Base-by-base conservation (phyloP, 1,284 basidiomycete species). In the Clitocybe nebularis region DNA sequence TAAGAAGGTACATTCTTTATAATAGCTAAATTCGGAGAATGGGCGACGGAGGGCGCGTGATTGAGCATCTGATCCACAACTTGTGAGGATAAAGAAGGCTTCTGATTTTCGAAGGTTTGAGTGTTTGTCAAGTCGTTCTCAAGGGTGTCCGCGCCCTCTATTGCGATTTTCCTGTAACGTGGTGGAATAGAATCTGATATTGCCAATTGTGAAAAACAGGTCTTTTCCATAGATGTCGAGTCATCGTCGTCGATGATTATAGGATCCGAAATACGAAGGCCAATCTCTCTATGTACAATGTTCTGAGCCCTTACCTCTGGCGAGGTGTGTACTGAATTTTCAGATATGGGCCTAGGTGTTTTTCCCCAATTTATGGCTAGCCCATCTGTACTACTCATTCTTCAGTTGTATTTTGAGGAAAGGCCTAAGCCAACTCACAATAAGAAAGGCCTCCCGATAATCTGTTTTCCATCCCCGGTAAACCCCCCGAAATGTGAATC, bases 331-430 rank as follows among this genome's bases (percentile, higher is more conserved):
- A n/a, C n/a, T n/a, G n/a, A n/a, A n/a, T n/a, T n/a, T 14, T 10
- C 26, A 3, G 26, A 10, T 4, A 10, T 29, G 8, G 8, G 8
- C 14, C 26, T 3, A 3, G 26, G 26, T n/a, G 3, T n/a, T 8
- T 14, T 29, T 26, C 33, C 22, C 38, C 19, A 40, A 13, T 21
- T 41, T n/a, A 36, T 28, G 9, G 19, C 23, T 10, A 30, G 11
- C 11, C 33, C 38, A 30, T 29, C 34, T n/a, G 22, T n/a, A 7
- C 36, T 39, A 9, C n/a, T n/a, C n/a, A n/a, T n/a, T n/a, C n/a
- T n/a, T n/a, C n/a, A n/a, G n/a, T n/a, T n/a, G n/a, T n/a, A n/a
- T n/a, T n/a, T n/a, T n/a, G n/a, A n/a, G n/a, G n/a, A 19, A 10
- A 20, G 21, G 16, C n/a, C 17, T 3, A 4, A 34, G 21, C 10